Percentiles rank a stretch among this genome's conserved stretches.
These are phyloP conservation scores for Penicillium maclennaniae DNA, from an alignment of 495 filamentous ascomycete species.

Conservation along the genomic window DNA sequence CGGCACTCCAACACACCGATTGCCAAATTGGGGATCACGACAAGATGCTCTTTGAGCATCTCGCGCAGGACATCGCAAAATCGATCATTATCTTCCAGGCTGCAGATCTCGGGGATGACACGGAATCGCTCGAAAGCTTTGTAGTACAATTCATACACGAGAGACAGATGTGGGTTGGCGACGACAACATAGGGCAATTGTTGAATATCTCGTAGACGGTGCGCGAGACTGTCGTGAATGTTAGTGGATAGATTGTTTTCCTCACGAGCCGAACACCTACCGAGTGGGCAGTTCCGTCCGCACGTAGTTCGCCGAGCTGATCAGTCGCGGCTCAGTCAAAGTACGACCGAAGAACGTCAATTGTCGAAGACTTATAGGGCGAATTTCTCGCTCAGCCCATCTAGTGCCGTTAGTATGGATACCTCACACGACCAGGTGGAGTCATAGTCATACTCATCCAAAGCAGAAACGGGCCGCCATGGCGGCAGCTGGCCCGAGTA, in stretches of 20 bases:
- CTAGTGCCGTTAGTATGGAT: slow-evolving; percentile 35
- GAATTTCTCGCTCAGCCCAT: slow-evolving; percentile 81
- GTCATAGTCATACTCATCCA: slow-evolving; percentile 71
- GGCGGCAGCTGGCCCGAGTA: slow-evolving; percentile 49
- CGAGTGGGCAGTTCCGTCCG: slow-evolving; percentile 91
- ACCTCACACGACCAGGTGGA: neutral
- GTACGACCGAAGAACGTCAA: slow-evolving; percentile 93
- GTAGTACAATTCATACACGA: slow-evolving; percentile 97
- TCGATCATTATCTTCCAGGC: slow-evolving; percentile 82
- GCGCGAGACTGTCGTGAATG: slow-evolving; percentile 63
- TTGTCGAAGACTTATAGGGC: slow-evolving; percentile 84
- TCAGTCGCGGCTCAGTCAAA: slow-evolving; percentile 80
- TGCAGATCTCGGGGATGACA: slow-evolving; percentile 76
- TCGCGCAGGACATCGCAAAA: slow-evolving; percentile 78
- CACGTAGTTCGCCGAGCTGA: slow-evolving; percentile 96
- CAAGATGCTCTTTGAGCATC: slow-evolving; percentile 81
- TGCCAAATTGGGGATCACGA: slow-evolving; percentile 87
- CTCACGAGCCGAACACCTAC: slow-evolving; percentile 36
- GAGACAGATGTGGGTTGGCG: slow-evolving; percentile 87
- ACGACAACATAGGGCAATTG: slow-evolving; percentile 93
- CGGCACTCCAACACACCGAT: slow-evolving; percentile 91
- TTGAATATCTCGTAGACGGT: slow-evolving; percentile 96
- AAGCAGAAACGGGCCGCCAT: slow-evolving; percentile 76
- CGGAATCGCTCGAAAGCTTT: slow-evolving; percentile 88
- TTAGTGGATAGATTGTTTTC: neutral